Percentiles rank a stretch among this genome's conserved stretches.
These are phyloP conservation scores for Beauveria scarabaeidicola DNA, from an alignment of 2,329 filamentous ascomycete species.

Conservation along the genomic window DNA sequence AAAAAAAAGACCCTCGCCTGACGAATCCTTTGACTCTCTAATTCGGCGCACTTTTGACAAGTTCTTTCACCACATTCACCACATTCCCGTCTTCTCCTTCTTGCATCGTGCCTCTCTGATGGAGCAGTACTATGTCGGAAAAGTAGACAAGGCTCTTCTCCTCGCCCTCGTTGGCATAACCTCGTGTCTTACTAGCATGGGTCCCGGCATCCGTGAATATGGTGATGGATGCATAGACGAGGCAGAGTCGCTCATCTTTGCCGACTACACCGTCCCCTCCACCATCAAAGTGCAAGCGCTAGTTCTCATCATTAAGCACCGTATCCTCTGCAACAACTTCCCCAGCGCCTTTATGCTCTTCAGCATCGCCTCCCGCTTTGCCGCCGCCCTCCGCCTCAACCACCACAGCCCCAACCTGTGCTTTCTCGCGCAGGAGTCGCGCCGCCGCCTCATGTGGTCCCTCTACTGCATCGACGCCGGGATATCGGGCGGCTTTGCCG, in stretches of 20 bases:
- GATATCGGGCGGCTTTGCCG: slow-evolving; percentile 34
- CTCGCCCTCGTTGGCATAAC: slow-evolving; percentile 49
- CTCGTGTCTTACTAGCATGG: slow-evolving; percentile 46
- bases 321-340: slow-evolving; percentile 34
- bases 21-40: slow-evolving; percentile 40
- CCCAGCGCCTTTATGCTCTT: slow-evolving; percentile 37
- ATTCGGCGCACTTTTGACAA: slow-evolving; percentile 46
- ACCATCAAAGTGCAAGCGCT: slow-evolving; percentile 46
- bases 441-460: slow-evolving; percentile 36
- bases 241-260: slow-evolving; percentile 43
- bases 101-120: slow-evolving; percentile 51
- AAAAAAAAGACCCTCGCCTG: slow-evolving; percentile 23
- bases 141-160: slow-evolving; percentile 45
- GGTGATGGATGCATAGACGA: slow-evolving; percentile 47
- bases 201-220: slow-evolving; percentile 42
- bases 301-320: slow-evolving; percentile 36
- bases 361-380: slow-evolving; percentile 34
- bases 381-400: slow-evolving; percentile 34
- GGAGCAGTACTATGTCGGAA: slow-evolving; percentile 49
- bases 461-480: slow-evolving; percentile 35
- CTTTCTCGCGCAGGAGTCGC: slow-evolving; percentile 33
- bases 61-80: slow-evolving; percentile 51
- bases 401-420: slow-evolving; percentile 32
- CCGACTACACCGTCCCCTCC: slow-evolving; percentile 46
- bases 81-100: slow-evolving; percentile 51